phyloP scores from a whole-genome alignment of 805 yeast species.

The Grigorovia jiainica region DNA sequence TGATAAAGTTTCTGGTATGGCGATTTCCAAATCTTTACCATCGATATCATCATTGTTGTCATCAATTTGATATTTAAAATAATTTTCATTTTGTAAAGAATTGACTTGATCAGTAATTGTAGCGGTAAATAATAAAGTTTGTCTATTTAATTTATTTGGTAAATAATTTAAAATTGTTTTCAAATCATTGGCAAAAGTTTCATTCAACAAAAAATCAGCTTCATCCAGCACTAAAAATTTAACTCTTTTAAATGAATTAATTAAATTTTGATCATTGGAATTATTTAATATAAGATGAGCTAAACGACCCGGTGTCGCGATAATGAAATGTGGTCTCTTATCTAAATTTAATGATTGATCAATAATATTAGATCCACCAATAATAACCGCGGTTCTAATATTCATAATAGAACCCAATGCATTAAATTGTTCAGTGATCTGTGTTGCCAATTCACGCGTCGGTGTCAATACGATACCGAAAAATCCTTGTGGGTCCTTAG shows the following conservation, averaged over 20 bases:
- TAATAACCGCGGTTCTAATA: slow-evolving; percentile 69
- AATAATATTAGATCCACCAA: slow-evolving; percentile 94
- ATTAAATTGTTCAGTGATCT: slow-evolving; percentile 91
- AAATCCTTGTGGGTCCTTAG: slow-evolving; percentile 89
- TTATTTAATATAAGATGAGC: slow-evolving; percentile 85
- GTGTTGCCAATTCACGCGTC: slow-evolving; percentile 87
- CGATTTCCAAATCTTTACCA: slow-evolving; percentile 53
- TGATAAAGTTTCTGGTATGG: slow-evolving; percentile 63
- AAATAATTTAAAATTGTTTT: slow-evolving; percentile 59
- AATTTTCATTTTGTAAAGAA: slow-evolving; percentile 34
- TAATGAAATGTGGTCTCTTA: slow-evolving; percentile 81
- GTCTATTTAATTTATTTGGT: slow-evolving; percentile 66
- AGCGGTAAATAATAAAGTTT: slow-evolving; percentile 88
- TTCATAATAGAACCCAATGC: slow-evolving; percentile 89
- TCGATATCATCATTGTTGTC: neutral
- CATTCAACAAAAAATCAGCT: slow-evolving; percentile 84
- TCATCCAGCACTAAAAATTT: slow-evolving; percentile 86
- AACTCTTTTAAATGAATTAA: slow-evolving; percentile 60
- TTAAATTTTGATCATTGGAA: slow-evolving; percentile 64
- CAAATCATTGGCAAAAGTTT: slow-evolving; percentile 74
- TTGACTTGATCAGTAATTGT: slow-evolving; percentile 91
- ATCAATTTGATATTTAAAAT: slow-evolving; percentile 33
- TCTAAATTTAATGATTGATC: slow-evolving; percentile 76
- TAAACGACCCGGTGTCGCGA: slow-evolving; percentile 94
- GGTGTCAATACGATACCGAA: slow-evolving; percentile 88